Base-by-base conservation (phyloP, 2,329 filamentous ascomycete genomes). In the Bipolaris oryzae region DNA sequence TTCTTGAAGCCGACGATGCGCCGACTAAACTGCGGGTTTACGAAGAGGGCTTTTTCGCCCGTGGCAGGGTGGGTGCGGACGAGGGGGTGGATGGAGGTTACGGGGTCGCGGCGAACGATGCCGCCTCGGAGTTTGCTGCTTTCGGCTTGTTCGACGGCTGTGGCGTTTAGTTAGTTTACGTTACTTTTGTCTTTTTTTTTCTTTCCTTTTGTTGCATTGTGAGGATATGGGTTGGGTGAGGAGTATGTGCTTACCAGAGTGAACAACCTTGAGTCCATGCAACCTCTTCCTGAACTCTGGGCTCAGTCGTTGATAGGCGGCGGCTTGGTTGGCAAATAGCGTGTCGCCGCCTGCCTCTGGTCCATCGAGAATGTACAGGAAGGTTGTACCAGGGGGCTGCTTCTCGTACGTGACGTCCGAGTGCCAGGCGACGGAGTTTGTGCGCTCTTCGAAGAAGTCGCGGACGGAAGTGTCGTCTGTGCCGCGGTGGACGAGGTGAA, bases 311-410 rank as follows among this genome's bases (percentile, higher is more conserved):
- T 87, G 85, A 74, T 96, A 97, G 0, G 93, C 92, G 75, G 90
- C 89, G 0, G 82, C 91, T 65, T 89, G 86, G 72, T 96, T 89
- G 43, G 83, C 86, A 69, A 96, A 96, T 3, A 96, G 79, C 0
- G 92, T 96, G 72, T 96, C 92, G 45, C 92, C 93, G 34, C 92
- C 92, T 0, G 86, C 88, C 37, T 85, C 81, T 1, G 92, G 92
- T 42, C 85, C 88, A 71, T 96, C 92, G n/a, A 97, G 84, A 47
- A 92, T 82, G 72, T 96, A 96, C 34, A 96, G 77, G 77, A 96
- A 96, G 0, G 93, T 96, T 0, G 92, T 96, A 28, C 92, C 91
- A 0, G 93, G 92, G 1, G 93, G 92, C 77, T 97, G 92, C 64
- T 85, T 80, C 79, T 96, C 93, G 72, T 96, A 96, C 0, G 89